These are phyloP conservation scores for Metarhizium guizhouense DNA, from an alignment of 2,329 filamentous ascomycete genomes.

Conservation along the genomic window DNA sequence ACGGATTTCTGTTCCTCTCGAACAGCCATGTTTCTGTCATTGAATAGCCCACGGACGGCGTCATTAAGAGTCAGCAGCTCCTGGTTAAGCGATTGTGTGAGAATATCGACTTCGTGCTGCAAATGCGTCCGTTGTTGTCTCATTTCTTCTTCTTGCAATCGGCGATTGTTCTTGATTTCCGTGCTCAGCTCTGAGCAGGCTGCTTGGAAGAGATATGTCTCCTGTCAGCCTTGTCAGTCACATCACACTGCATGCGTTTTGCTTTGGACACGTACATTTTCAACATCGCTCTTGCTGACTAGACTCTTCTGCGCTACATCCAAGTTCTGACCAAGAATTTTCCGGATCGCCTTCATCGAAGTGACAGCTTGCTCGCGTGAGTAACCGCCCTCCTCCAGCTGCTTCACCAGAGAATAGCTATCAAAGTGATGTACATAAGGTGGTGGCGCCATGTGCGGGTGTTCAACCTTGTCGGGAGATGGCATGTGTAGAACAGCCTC, in stretches of 20 bases:
- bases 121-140: constrained; percentile 75
- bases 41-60: constrained; percentile 90
- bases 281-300: constrained; percentile 84
- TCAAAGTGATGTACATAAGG: constrained; percentile 96
- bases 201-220: constrained; percentile 87
- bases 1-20: constrained; percentile 77
- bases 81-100: constrained; percentile 76
- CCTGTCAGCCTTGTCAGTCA: constrained; percentile 29
- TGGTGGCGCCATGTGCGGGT: constrained; percentile 61
- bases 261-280: constrained; percentile 50
- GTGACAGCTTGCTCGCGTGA: constrained; percentile 66
- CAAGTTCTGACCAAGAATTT: constrained; percentile 68
- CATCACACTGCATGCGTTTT: neutral
- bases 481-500: constrained; percentile 42
- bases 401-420: constrained; percentile 79
- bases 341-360: constrained; percentile 85
- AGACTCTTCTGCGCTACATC: constrained; percentile 70
- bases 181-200: constrained; percentile 87
- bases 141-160: constrained; percentile 69
- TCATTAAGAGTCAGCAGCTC: constrained; percentile 77
- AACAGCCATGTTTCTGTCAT: constrained; percentile 89
- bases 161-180: constrained; percentile 72
- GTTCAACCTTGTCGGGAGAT: constrained; percentile 35
- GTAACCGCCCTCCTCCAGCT: constrained; percentile 68
- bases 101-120: constrained; percentile 91